Conservation (phyloP, 768 basidiomycete genomes). For the Naganishia randhawae region DNA sequence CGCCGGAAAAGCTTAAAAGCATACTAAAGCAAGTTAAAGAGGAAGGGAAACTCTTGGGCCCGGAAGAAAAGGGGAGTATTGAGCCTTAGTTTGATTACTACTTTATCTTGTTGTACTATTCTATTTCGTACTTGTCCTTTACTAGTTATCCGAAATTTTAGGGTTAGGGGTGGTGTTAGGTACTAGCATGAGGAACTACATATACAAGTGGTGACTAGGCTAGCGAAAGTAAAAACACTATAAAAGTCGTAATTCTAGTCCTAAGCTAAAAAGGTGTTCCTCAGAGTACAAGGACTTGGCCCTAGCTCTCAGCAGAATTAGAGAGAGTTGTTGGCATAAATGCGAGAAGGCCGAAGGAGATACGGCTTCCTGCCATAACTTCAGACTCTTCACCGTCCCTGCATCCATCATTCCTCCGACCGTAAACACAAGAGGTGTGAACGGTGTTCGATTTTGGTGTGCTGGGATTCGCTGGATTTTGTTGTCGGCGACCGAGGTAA, state of each 20-base stretch:
- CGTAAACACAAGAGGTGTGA: slow-evolving; percentile 16
- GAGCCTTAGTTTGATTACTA: no score
- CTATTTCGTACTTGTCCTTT: no score
- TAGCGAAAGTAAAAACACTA: slow-evolving; percentile 8
- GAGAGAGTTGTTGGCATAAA: slow-evolving; percentile 10
- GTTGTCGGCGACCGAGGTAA: not conserved
- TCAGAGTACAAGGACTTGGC: slow-evolving; percentile 18
- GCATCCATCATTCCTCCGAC: slow-evolving; percentile 18
- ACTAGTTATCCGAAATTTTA: no score
- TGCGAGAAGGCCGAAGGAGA: slow-evolving; percentile 3
- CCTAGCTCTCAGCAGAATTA: slow-evolving; percentile 15
- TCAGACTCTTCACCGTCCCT: slow-evolving; percentile 1
- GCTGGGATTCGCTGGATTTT: not conserved
- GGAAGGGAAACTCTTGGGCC: no score
- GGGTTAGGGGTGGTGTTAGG: no score
- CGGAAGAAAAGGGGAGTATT: no score
- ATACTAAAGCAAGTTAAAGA: no score
- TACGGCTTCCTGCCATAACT: slow-evolving; percentile 13
- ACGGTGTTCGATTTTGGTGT: no score
- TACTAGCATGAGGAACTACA: no score
- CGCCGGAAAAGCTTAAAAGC: no score
- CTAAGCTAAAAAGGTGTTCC: not conserved
- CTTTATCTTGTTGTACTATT: no score
- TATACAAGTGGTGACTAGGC: slow-evolving; percentile 4
- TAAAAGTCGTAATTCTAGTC: not conserved